A percentile compares a stretch with the other conserved stretches of the same genome.
Evolutionary conservation across 805 yeast genomes (phyloP).

Genomic region (Nakazawaea molendinolei): DNA sequence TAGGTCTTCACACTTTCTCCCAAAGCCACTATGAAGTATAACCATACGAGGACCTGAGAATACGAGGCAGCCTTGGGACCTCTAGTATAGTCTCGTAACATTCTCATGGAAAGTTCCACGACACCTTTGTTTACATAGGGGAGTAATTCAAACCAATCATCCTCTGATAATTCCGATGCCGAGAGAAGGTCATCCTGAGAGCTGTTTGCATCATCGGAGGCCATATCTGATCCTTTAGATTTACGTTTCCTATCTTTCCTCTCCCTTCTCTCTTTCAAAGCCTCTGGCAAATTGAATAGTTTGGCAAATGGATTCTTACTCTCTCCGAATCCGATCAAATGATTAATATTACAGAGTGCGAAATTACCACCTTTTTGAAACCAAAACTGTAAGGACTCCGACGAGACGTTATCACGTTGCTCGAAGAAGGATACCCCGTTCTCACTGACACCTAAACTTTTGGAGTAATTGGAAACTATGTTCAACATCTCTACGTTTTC

Average conservation of each 20-base stretch:
- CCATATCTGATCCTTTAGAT: slow-evolving; percentile 18
- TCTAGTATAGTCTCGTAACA: slow-evolving; percentile 54
- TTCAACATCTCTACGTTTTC: slow-evolving; percentile 48
- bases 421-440: slow-evolving; percentile 59
- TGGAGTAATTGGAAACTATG: slow-evolving; percentile 57
- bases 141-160: slow-evolving; percentile 53
- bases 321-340: slow-evolving; percentile 73
- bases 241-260: slow-evolving; percentile 61
- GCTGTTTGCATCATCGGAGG: slow-evolving; percentile 19
- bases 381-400: slow-evolving; percentile 60
- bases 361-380: slow-evolving; percentile 69
- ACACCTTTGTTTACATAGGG: slow-evolving; percentile 56
- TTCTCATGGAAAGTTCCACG: slow-evolving; percentile 61
- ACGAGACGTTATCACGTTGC: slow-evolving; percentile 30
- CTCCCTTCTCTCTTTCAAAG: slow-evolving; percentile 62
- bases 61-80: slow-evolving; percentile 70
- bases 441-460: slow-evolving; percentile 62
- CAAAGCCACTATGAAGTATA: slow-evolving; percentile 61
- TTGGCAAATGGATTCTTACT: slow-evolving; percentile 71
- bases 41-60: slow-evolving; percentile 72
- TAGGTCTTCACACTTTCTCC: slow-evolving; percentile 44
- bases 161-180: slow-evolving; percentile 23
- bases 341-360: slow-evolving; percentile 71
- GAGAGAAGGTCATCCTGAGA: slow-evolving; percentile 19
- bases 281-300: slow-evolving; percentile 65